Evolutionary conservation across 768 basidiomycete species (phyloP).

Genomic region (Paxillus involutus): DNA sequence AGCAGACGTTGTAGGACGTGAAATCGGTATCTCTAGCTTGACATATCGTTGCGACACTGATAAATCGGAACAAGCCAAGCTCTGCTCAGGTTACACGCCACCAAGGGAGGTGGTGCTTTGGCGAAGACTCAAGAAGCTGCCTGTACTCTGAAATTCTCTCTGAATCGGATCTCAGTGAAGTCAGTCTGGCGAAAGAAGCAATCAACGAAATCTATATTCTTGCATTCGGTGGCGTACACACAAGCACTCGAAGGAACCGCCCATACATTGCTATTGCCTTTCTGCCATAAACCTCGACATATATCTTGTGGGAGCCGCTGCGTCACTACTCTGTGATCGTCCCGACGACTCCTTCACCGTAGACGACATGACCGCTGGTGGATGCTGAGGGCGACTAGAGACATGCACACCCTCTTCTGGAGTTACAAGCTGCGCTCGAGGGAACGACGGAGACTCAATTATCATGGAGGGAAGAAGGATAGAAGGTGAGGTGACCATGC

Average conservation of each 20-base stretch:
- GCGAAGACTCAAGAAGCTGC: too few relatives aligned
- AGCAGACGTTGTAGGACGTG: too few relatives aligned
- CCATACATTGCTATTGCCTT: constrained; percentile 13
- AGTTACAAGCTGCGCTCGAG: constrained; percentile 13
- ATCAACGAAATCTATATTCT: not conserved
- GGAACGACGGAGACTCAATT: constrained; percentile 17
- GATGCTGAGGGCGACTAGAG: constrained; percentile 26
- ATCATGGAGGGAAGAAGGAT: constrained; percentile 7
- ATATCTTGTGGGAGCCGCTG: constrained; percentile 11
- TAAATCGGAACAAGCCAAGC: too few relatives aligned
- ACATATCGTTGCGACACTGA: too few relatives aligned
- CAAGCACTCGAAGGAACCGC: not conserved
- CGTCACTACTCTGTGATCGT: not conserved
- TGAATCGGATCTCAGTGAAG: too few relatives aligned
- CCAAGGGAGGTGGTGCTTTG: too few relatives aligned
- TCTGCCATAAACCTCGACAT: constrained; percentile 38
- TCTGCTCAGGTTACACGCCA: too few relatives aligned
- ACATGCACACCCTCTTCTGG: constrained; percentile 21
- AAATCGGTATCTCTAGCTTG: too few relatives aligned
- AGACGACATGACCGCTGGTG: constrained; percentile 20
- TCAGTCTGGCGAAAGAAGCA: too few relatives aligned
- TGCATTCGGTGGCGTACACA: too few relatives aligned
- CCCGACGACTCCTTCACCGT: constrained; percentile 9
- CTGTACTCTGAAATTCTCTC: too few relatives aligned
- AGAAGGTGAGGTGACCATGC: not conserved